Evolutionary conservation across 345 rosid species (phyloP).

Genomic region (Hypericum perforatum): DNA sequence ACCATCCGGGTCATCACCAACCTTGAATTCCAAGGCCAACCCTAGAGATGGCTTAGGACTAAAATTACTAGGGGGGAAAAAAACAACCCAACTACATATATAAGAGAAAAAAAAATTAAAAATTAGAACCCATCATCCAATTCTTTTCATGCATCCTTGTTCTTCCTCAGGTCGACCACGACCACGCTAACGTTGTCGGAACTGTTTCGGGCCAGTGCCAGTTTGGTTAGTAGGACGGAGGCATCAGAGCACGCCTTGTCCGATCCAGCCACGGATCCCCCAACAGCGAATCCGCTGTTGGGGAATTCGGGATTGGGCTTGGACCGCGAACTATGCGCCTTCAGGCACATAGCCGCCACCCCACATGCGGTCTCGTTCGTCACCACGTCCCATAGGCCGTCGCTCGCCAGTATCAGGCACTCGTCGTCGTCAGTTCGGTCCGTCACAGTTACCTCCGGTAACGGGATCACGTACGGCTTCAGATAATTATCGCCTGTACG

Average conservation of each 20-base stretch:
- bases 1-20: too few relatives aligned
- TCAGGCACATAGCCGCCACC: slow-evolving; percentile 55
- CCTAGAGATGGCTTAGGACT: too few relatives aligned
- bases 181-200: slow-evolving; percentile 79
- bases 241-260: slow-evolving; percentile 73
- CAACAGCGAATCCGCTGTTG: slow-evolving; percentile 15
- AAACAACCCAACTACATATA: too few relatives aligned
- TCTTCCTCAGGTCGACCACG: slow-evolving; percentile 62
- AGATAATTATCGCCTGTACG: slow-evolving; percentile 73
- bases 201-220: slow-evolving; percentile 72
- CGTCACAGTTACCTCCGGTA: slow-evolving; percentile 63
- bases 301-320: slow-evolving; percentile 16
- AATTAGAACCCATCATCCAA: too few relatives aligned
- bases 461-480: slow-evolving; percentile 79
- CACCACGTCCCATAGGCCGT: slow-evolving; percentile 91
- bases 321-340: slow-evolving; percentile 22
- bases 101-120: too few relatives aligned
- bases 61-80: too few relatives aligned
- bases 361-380: slow-evolving; percentile 70
- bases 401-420: slow-evolving; percentile 70
- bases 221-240: slow-evolving; percentile 59
- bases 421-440: slow-evolving; percentile 68
- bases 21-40: too few relatives aligned
- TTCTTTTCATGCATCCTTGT: not conserved
- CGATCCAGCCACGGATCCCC: slow-evolving; percentile 23